These are phyloP conservation scores for Leonotis leonurus DNA, from an alignment of 257 asterid genomes.

Conservation along the genomic window DNA sequence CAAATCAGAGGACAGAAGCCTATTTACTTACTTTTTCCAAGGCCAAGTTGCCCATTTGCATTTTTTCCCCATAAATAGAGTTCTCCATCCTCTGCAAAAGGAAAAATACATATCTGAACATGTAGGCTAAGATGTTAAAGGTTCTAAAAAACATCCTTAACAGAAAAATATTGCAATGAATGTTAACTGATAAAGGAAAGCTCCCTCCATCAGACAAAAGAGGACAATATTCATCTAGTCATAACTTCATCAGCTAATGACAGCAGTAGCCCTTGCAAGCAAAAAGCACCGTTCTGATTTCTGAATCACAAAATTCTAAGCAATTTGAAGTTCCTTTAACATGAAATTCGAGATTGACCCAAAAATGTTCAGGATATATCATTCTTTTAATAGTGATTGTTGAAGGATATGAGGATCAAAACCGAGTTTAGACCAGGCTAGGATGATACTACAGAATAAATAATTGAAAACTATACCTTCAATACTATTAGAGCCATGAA, in stretches of 20 bases:
- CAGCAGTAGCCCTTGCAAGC: not conserved
- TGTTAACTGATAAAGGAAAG: not conserved
- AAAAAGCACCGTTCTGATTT: not conserved
- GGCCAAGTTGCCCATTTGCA: constrained; percentile 90
- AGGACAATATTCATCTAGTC: not conserved
- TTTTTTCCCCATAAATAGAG: constrained; percentile 95
- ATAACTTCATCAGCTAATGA: not conserved
- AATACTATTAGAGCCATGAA: not conserved
- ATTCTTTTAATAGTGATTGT: not conserved
- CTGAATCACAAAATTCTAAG: not conserved
- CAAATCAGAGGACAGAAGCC: constrained; percentile 2
- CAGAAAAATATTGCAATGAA: not conserved
- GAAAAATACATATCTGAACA: constrained; percentile 1
- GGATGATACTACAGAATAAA: not conserved
- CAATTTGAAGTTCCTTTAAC: not conserved
- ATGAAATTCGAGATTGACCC: not conserved
- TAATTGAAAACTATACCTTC: not conserved
- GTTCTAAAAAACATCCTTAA: not conserved
- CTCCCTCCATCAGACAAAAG: constrained; percentile 2
- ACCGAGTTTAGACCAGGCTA: not conserved
- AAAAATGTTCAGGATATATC: not conserved
- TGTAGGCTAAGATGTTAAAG: constrained; percentile 1
- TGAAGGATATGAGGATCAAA: constrained; percentile 10
- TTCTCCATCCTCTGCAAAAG: constrained; percentile 75
- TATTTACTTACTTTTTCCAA: constrained; percentile 73